Percentiles rank a stretch among this genome's conserved stretches.
Evolutionary conservation across 345 rosid species (phyloP).

Genomic region (Bretschneidera sinensis): DNA sequence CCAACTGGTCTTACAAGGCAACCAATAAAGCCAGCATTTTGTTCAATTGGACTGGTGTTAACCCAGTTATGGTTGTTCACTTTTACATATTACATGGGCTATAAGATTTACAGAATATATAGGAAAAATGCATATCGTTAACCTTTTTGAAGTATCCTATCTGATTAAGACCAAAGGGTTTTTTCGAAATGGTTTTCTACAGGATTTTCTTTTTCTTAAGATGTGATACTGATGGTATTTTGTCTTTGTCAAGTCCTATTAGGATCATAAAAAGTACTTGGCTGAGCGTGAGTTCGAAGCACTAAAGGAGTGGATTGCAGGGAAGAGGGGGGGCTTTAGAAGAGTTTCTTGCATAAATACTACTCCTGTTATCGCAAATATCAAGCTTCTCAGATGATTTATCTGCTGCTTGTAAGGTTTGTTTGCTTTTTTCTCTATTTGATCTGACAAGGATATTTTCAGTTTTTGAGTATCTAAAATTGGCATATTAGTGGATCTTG

Average conservation of each 20-base stretch:
- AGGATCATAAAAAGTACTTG: slow-evolving; percentile 77
- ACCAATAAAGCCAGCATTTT: no score
- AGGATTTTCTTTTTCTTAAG: neutral
- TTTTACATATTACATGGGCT: no score
- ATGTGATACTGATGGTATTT: slow-evolving; percentile 34
- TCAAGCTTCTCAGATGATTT: slow-evolving; percentile 46
- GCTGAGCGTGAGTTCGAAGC: slow-evolving; percentile 91
- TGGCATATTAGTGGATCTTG: neutral
- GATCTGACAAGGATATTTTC: slow-evolving; percentile 4
- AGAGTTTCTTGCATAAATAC: slow-evolving; percentile 83
- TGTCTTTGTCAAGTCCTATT: slow-evolving; percentile 61
- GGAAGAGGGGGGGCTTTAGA: slow-evolving; percentile 59
- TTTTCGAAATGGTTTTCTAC: neutral
- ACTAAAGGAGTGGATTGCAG: slow-evolving; percentile 70
- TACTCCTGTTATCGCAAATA: slow-evolving; percentile 59
- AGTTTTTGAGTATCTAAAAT: neutral
- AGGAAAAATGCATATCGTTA: neutral
- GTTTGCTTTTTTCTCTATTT: slow-evolving; percentile 37
- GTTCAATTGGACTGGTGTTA: neutral
- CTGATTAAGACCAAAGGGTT: neutral
- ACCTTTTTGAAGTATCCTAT: neutral
- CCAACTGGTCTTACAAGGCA: no score
- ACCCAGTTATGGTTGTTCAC: neutral
- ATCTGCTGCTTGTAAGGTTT: slow-evolving; percentile 71
- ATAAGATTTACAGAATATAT: neutral